Evolutionary conservation across 1,284 basidiomycete genomes (phyloP).

Genomic region (Volvariella surrecta): DNA sequence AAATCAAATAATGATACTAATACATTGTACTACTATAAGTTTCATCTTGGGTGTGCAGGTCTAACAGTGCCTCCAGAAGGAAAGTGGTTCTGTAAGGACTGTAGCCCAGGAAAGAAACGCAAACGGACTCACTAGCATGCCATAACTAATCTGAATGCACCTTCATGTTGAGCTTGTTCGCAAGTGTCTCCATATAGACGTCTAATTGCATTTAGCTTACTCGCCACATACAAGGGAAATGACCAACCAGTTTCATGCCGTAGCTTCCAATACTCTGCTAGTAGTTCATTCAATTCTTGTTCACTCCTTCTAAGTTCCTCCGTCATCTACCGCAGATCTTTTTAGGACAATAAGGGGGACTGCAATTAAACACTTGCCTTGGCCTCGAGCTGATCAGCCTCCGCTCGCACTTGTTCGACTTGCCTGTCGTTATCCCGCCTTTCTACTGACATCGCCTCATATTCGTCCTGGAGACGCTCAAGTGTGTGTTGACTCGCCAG

Average conservation of each 20-base stretch:
- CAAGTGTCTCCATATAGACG: constrained; percentile 74
- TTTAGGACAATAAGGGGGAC: constrained; percentile 1
- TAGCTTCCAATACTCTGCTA: constrained; percentile 74
- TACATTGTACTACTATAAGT: constrained; percentile 31
- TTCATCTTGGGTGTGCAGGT: constrained; percentile 67
- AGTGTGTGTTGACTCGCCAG: constrained; percentile 59
- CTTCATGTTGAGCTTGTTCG: constrained; percentile 56
- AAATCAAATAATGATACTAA: constrained; percentile 3
- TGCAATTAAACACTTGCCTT: constrained; percentile 32
- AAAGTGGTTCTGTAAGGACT: constrained; percentile 71
- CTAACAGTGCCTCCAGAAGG: constrained; percentile 52
- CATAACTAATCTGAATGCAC: constrained; percentile 22
- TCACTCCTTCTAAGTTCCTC: constrained; percentile 69
- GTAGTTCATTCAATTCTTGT: constrained; percentile 64
- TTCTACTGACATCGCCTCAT: constrained; percentile 66
- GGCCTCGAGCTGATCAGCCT: constrained; percentile 55
- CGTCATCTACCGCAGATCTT: constrained; percentile 45
- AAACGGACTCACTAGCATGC: constrained; percentile 1
- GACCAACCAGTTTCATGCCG: constrained; percentile 61
- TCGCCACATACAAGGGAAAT: constrained; percentile 1
- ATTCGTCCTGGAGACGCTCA: constrained; percentile 65
- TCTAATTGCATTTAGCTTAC: constrained; percentile 32
- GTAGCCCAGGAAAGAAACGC: constrained; percentile 23
- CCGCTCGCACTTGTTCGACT: constrained; percentile 61
- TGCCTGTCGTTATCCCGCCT: constrained; percentile 68